A percentile compares a stretch with the other conserved stretches of the same genome.
These are phyloP conservation scores for Croton setiger DNA, from an alignment of 441 rosid species.

Conservation along the genomic window DNA sequence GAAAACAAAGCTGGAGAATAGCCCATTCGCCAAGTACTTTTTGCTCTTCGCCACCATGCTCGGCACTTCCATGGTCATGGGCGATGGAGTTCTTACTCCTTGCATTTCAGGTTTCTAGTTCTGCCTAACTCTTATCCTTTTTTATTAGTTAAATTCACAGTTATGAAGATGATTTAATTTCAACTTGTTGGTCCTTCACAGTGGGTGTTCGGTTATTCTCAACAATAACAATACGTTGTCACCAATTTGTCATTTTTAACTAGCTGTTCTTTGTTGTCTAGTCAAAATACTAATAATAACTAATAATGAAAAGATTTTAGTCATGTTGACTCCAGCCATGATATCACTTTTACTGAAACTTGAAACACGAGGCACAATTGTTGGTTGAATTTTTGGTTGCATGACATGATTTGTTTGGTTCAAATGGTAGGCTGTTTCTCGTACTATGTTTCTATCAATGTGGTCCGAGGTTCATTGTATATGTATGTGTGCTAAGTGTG, in stretches of 20 bases:
- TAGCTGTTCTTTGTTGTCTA: no score
- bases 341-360: neutral
- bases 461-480: neutral
- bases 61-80: constrained; percentile 68
- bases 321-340: no score
- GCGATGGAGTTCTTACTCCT: constrained; percentile 63
- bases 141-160: neutral
- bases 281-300: no score
- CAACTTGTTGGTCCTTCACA: no score
- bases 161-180: no score
- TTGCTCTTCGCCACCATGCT: constrained; percentile 54
- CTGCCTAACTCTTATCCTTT: neutral
- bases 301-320: no score
- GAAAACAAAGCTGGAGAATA: constrained; percentile 39
- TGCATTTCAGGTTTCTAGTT: constrained; percentile 51
- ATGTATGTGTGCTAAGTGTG: neutral
- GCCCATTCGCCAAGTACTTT: constrained; percentile 37
- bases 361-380: no score
- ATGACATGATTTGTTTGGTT: neutral
- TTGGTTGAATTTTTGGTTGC: no score
- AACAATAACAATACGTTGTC: no score
- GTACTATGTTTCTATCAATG: neutral
- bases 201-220: no score
- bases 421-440: neutral
- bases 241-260: no score